Evolutionary conservation across 2,329 filamentous ascomycete species (phyloP).

Genomic region (Ophiostoma quercus): DNA sequence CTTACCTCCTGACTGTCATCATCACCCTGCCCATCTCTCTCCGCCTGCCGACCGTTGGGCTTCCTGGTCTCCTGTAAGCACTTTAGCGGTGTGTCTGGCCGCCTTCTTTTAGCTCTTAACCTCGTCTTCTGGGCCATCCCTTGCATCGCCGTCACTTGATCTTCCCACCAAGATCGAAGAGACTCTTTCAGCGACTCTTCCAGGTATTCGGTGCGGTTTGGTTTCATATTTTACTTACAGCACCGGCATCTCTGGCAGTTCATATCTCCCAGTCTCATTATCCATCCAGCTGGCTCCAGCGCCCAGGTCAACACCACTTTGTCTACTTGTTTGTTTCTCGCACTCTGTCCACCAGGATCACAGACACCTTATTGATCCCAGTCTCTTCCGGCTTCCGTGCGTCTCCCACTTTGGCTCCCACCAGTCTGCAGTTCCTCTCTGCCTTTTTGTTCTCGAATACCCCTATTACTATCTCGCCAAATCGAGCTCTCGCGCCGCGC

Average conservation of each 20-base stretch:
- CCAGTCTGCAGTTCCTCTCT: background rate
- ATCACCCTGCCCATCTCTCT: background rate
- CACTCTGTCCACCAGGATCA: background rate
- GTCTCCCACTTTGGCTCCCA: slow-evolving; percentile 5
- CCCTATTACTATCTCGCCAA: slow-evolving; percentile 21
- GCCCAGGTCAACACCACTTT: slow-evolving; percentile 2
- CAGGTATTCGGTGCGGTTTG: background rate
- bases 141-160: slow-evolving; percentile 7
- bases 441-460: background rate
- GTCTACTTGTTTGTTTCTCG: slow-evolving; percentile 12
- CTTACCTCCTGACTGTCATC: background rate
- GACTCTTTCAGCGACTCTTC: background rate
- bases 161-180: background rate
- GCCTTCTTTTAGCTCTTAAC: background rate
- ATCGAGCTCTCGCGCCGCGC: slow-evolving; percentile 22
- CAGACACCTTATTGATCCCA: slow-evolving; percentile 4
- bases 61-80: background rate
- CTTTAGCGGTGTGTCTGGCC: background rate
- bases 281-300: background rate
- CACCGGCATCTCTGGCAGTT: background rate
- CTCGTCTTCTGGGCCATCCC: background rate
- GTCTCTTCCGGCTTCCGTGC: slow-evolving; percentile 6
- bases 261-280: background rate
- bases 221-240: background rate
- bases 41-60: background rate